Evolutionary conservation across 768 basidiomycete genomes (phyloP).

Genomic region (Pleurotus platypus): DNA sequence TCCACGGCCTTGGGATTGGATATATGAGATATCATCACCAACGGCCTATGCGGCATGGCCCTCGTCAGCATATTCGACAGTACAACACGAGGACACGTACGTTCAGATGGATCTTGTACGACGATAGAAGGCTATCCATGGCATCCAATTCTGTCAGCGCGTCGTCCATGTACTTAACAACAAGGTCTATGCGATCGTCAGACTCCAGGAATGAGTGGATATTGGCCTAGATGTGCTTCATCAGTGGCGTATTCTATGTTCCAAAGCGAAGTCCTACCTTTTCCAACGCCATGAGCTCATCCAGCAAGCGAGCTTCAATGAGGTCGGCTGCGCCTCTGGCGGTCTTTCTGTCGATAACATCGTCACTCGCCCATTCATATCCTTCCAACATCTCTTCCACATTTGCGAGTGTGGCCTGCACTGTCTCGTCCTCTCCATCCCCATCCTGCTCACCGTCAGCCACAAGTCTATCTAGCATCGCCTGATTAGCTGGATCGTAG

Average conservation of each 20-base stretch:
- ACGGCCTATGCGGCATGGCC: slow-evolving; percentile 59
- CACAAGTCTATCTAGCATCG: slow-evolving; percentile 66
- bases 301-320: slow-evolving; percentile 84
- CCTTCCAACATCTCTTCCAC: slow-evolving; percentile 99
- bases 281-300: slow-evolving; percentile 90
- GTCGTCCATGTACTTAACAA: slow-evolving; percentile 86
- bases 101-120: slow-evolving; percentile 96
- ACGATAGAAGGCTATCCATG: slow-evolving; percentile 84
- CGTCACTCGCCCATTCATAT: slow-evolving; percentile 92
- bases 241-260: neutral
- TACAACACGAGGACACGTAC: slow-evolving; percentile 38
- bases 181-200: slow-evolving; percentile 84
- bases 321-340: slow-evolving; percentile 79
- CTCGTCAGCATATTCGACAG: no score
- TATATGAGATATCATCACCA: slow-evolving; percentile 90
- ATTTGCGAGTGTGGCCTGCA: slow-evolving; percentile 80
- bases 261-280: slow-evolving; percentile 51
- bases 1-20: slow-evolving; percentile 95
- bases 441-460: slow-evolving; percentile 43
- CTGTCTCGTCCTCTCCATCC: slow-evolving; percentile 67
- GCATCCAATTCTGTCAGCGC: slow-evolving; percentile 85
- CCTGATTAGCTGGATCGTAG: slow-evolving; percentile 79
- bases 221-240: slow-evolving; percentile 62
- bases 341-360: slow-evolving; percentile 62
- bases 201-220: slow-evolving; percentile 97